Base-by-base conservation (phyloP, 2,329 filamentous ascomycete genomes). In the Rutstroemia sp. region DNA sequence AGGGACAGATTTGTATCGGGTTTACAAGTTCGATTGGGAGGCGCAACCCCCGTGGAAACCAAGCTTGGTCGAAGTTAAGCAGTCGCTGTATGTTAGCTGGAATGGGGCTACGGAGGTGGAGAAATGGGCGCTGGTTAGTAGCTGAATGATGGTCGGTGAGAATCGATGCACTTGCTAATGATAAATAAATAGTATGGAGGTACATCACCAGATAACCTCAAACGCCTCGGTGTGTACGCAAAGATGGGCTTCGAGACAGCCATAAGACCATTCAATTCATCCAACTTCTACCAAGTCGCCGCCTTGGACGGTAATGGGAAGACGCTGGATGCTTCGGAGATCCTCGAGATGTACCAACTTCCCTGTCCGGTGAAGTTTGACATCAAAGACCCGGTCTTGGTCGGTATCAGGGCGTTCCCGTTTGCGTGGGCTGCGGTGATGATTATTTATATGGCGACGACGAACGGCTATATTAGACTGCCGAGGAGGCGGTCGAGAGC, bases 71-170 rank as follows among this genome's bases (percentile, higher is more conserved):
- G 54, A 58, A 3, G 50, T 66, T 49, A 57, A 59, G 46, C 62
- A 64, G 3, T 59, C 54, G 8, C 51, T 64, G 3, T 71, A 69
- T 45, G 60, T 69, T 23, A 68, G 65, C 51, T 71, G 68, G 69
- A 70, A 71, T 49, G 69, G 69, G 23, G 68, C 69, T 10, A 71
- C 69, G 9, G 66, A 70, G 41, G 65, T 70, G 25, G 59, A 52
- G n/a, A 46, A 48, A 4, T 65, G 61, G 59, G 51, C 51, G 27
- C 49, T 65, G 19, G 56, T 61, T 39, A 58, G 19, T 21, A 58
- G 48, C 16, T 27, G 8, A 23, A 30, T 21, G 4, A 16, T 21
- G 16, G 42, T 19, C 0, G 7, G 7, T 27, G 14, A 49, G 3
- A 12, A 19, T 8, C 2, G 8, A 19, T 9, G 5, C 9, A 12